Evolutionary conservation across 306 rosid genomes (phyloP).

Genomic region (Gleditsia sinensis): DNA sequence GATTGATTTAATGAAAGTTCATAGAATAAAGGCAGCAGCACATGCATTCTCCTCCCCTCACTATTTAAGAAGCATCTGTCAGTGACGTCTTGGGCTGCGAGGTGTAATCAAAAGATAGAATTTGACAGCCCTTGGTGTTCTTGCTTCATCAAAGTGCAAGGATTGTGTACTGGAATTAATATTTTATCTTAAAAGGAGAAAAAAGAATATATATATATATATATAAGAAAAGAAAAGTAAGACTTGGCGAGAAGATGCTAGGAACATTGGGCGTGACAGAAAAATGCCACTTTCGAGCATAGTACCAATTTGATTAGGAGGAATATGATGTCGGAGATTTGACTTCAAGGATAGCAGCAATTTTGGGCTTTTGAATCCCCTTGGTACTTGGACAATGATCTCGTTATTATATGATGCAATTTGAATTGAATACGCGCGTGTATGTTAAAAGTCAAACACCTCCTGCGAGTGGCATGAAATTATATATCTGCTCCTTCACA

Average conservation of each 20-base stretch:
- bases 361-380: not conserved
- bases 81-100: not conserved
- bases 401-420: not conserved
- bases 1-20: not conserved
- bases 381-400: not conserved
- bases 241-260: no score
- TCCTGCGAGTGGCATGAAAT: not conserved
- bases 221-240: no score
- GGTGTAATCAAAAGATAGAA: not conserved
- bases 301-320: not conserved
- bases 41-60: not conserved
- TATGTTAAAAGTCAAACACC: not conserved
- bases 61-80: slow-evolving; percentile 1
- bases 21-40: slow-evolving; percentile 12
- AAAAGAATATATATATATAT: no score
- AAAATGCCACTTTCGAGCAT: not conserved
- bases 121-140: not conserved
- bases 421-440: not conserved
- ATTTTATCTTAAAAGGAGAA: no score
- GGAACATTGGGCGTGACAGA: no score
- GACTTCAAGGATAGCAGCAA: not conserved
- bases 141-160: not conserved
- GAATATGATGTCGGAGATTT: not conserved
- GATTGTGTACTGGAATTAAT: not conserved
- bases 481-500: no score